Evolutionary conservation across 306 rosid genomes (phyloP).

Genomic region (cucumber (Cucumis sativus)): DNA sequence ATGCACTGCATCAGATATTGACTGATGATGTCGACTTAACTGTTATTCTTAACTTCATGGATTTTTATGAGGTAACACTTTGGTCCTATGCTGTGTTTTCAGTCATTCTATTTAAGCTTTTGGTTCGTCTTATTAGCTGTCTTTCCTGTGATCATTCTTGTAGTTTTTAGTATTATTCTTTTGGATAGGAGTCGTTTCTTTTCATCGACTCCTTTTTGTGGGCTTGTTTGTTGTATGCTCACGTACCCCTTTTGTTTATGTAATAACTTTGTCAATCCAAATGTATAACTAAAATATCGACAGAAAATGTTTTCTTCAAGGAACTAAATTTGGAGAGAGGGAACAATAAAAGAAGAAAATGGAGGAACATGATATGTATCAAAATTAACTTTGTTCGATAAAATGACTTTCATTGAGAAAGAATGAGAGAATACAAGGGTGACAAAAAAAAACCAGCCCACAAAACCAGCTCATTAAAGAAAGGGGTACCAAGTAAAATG

Average conservation of each 20-base stretch:
- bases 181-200: not conserved
- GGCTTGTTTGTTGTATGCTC: not conserved
- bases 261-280: not conserved
- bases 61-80: conserved; percentile 58
- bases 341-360: not conserved
- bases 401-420: too few relatives aligned
- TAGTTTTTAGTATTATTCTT: not conserved
- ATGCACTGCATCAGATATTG: conserved; percentile 80
- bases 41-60: conserved; percentile 64
- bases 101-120: not conserved
- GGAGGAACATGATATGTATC: not conserved
- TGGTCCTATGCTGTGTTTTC: not conserved
- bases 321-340: not conserved
- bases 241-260: not conserved
- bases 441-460: too few relatives aligned
- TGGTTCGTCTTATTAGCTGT: not conserved
- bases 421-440: too few relatives aligned
- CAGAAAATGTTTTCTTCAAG: not conserved
- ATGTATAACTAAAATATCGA: not conserved
- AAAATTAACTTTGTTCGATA: not conserved
- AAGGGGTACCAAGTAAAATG: too few relatives aligned
- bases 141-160: not conserved
- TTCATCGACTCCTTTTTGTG: not conserved
- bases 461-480: too few relatives aligned
- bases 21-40: conserved; percentile 61